A percentile compares a stretch with the other conserved stretches of the same genome.
Evolutionary conservation across 1,139 yeast species (phyloP).

Genomic region (Protomyces inouyei): DNA sequence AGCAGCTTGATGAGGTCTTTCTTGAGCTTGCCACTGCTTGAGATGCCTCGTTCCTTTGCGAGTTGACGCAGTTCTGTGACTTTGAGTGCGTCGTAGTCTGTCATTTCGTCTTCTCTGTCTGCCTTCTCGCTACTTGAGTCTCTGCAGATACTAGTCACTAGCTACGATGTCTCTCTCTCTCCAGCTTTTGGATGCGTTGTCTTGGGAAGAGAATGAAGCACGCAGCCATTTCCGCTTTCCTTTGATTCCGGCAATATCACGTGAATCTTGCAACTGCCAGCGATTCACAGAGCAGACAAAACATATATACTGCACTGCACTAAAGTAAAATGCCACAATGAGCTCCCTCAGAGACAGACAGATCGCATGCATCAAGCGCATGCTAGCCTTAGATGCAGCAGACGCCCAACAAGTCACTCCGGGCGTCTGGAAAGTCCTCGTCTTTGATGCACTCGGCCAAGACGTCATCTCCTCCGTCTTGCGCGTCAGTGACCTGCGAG

Average conservation of each 20-base stretch:
- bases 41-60: background rate
- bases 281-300: background rate
- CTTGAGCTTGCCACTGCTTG: background rate
- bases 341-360: slow-evolving; percentile 20
- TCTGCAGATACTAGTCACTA: no score
- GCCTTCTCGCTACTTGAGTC: no score
- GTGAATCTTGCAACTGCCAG: background rate
- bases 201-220: background rate
- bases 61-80: background rate
- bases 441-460: slow-evolving; percentile 75
- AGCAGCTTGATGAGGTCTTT: background rate
- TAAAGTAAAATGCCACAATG: background rate
- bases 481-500: slow-evolving; percentile 71
- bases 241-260: background rate
- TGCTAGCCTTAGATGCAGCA: background rate
- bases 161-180: no score
- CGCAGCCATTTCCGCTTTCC: background rate
- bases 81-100: background rate
- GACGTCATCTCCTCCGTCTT: slow-evolving; percentile 82
- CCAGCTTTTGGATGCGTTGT: background rate
- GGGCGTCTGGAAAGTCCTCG: slow-evolving; percentile 80
- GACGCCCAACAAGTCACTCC: background rate
- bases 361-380: slow-evolving; percentile 19
- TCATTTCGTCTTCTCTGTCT: background rate
- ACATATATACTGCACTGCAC: background rate